Base-by-base conservation (phyloP, 345 rosid genomes). In the Brassica juncea region DNA sequence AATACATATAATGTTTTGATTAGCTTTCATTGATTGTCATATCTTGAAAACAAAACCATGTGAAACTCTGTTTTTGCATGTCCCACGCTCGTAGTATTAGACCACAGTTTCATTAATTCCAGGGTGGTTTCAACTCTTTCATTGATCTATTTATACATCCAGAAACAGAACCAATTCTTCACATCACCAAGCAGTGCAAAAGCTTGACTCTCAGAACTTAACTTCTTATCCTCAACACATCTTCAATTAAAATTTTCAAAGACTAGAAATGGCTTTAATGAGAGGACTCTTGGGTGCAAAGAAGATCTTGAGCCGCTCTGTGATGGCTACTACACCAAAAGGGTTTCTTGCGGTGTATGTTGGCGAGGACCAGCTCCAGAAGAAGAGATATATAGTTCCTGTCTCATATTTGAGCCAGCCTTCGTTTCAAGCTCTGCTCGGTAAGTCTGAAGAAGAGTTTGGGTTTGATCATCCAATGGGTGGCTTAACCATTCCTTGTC, bases 381-480 rank as follows among this genome's bases (percentile, higher is more conserved):
- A 76, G 81, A 87, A 84, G 68, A 77, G 87, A 66, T 86, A 72
- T 23, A 15, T 87, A 32, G 82, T 87, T 3, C 90, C 91, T 4
- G 8, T 87, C 3, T 84, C 87, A 8, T 82, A 72, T 21, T 58
- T 86, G 66, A 85, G 58, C 30, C 72, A 85, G 27, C 79, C 89
- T 70, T 78, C 78, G 0, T 89, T 91, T 57, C 89, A 81, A 58
- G 84, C 73, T 44, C 72, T 86, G 69, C 80, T 86, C 7, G 49
- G 80, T 14, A 82, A 68, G 71, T 80, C 85, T 0, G 90, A 85
- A 37, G 88, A 90, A 76, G 89, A 86, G 68, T 84, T 82, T 12
- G 87, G 89, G 0, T 82, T 80, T 2, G 71, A 85, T 60, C 89
- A 86, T 84, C 87, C 86, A 1, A 87, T 65, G 77, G 88, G 89